A percentile compares a stretch with the other conserved stretches of the same genome.
phyloP scores from a whole-genome alignment of 257 asterid species.

The Solanum pimpinellifolium region DNA sequence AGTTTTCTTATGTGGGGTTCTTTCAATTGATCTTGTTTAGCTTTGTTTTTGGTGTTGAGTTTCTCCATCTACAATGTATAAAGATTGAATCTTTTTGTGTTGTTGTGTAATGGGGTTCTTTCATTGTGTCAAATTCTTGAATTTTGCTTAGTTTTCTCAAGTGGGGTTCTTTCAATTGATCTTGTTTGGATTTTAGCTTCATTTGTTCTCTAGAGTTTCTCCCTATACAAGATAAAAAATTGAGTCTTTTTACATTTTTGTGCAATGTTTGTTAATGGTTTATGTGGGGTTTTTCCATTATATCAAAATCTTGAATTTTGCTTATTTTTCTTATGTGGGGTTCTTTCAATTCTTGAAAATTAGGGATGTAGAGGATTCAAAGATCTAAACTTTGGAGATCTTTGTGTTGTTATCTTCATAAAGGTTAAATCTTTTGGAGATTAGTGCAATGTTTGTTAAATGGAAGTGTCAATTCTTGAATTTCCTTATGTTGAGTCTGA shows the following conservation, averaged over 20 bases:
- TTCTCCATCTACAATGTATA: slow-evolving; percentile 48
- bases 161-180: slow-evolving; percentile 1
- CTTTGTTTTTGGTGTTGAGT: not conserved
- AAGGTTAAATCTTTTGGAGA: not conserved
- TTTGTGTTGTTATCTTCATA: not conserved
- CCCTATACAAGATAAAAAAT: slow-evolving; percentile 40
- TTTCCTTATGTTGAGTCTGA: not conserved
- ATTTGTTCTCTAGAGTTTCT: not conserved
- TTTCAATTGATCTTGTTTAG: slow-evolving; percentile 19
- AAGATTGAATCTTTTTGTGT: not conserved
- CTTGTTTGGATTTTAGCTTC: slow-evolving; percentile 15
- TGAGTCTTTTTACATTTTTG: not conserved
- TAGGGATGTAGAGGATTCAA: not conserved
- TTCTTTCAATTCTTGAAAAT: not conserved
- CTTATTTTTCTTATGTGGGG: not conserved
- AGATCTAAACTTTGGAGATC: not conserved
- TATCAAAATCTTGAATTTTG: not conserved
- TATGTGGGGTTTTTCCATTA: not conserved
- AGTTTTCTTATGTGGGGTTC: not conserved
- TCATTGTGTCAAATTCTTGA: not conserved
- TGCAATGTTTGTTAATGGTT: not conserved
- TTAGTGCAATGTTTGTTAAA: not conserved
- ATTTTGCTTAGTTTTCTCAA: not conserved
- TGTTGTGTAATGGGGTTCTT: not conserved
- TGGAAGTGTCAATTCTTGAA: too few species aligned